Conservation (phyloP, 768 basidiomycete species). For the Mycena indigotica region DNA sequence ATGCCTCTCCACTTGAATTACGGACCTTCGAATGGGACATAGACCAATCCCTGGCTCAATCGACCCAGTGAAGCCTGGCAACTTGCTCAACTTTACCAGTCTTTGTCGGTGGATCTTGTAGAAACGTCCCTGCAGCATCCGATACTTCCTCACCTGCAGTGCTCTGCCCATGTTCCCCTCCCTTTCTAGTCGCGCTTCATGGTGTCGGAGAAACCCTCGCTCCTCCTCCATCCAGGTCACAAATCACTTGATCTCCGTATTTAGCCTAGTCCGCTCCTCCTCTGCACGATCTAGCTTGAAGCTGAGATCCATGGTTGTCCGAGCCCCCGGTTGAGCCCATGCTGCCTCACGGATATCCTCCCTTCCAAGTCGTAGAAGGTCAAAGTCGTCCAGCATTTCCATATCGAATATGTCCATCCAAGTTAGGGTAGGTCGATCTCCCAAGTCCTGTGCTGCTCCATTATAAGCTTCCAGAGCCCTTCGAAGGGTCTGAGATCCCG, state of each 20-base stretch:
- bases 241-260: slow-evolving; percentile 26
- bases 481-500: slow-evolving; percentile 22
- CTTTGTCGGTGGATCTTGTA: neutral
- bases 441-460: neutral
- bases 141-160: neutral
- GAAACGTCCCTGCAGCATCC: neutral
- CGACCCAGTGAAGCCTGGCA: slow-evolving; percentile 4
- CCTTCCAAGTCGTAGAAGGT: slow-evolving; percentile 15
- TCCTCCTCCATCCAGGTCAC: too few species aligned
- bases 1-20: neutral
- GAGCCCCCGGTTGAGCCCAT: too few species aligned
- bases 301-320: slow-evolving; percentile 20
- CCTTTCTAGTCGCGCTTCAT: neutral
- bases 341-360: slow-evolving; percentile 12
- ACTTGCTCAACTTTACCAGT: neutral
- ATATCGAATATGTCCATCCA: slow-evolving; percentile 30
- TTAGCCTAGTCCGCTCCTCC: slow-evolving; percentile 15
- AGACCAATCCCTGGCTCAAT: neutral
- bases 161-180: neutral
- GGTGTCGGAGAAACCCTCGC: neutral
- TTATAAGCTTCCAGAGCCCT: neutral
- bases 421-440: slow-evolving; percentile 1
- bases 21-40: neutral
- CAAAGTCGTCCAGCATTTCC: too few species aligned
- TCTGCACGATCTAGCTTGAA: slow-evolving; percentile 22